phyloP scores from a whole-genome alignment of 2,329 filamentous ascomycete genomes.

The Cordyceps farinosa region DNA sequence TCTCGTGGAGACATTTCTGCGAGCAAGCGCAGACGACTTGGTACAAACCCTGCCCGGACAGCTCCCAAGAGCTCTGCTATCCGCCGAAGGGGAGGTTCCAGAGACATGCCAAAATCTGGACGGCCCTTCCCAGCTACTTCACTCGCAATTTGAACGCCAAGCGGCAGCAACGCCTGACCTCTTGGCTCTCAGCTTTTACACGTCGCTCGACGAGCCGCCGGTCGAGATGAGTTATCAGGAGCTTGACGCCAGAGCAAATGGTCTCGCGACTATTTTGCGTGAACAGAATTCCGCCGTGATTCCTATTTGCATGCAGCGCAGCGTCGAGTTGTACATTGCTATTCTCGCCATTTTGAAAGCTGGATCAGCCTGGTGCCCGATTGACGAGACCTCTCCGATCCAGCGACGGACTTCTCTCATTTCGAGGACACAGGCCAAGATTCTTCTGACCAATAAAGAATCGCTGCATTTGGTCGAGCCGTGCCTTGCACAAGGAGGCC shows the following conservation, averaged over 20 bases:
- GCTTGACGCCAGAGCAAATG: conserved; percentile 32
- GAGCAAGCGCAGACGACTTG: conserved; percentile 12
- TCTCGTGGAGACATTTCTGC: conserved; percentile 19
- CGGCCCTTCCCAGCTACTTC: conserved; percentile 22
- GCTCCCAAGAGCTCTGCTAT: conserved; percentile 20
- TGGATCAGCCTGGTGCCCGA: conserved; percentile 39
- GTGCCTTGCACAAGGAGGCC: conserved; percentile 26
- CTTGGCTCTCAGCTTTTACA: conserved; percentile 22
- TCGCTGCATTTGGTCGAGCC: conserved; percentile 22
- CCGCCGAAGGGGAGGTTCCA: conserved; percentile 7
- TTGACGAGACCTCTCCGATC: conserved; percentile 36
- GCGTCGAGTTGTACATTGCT: conserved; percentile 36
- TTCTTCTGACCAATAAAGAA: conserved; percentile 18
- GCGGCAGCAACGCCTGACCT: conserved; percentile 21
- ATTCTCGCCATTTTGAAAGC: conserved; percentile 40
- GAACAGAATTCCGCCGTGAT: conserved; percentile 29
- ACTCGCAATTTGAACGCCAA: conserved; percentile 26
- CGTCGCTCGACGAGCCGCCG: conserved; percentile 24
- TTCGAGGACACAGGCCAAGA: conserved; percentile 29
- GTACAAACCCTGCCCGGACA: conserved; percentile 18
- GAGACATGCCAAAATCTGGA: no score
- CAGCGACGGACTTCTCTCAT: conserved; percentile 38
- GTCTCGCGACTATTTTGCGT: conserved; percentile 29
- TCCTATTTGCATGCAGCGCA: conserved; percentile 38
- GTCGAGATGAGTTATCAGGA: conserved; percentile 32